Evolutionary conservation across 2,329 filamentous ascomycete species (phyloP), one percentile per base, ranked within the genome.

Genomic region (Lizonia empirigonia): DNA sequence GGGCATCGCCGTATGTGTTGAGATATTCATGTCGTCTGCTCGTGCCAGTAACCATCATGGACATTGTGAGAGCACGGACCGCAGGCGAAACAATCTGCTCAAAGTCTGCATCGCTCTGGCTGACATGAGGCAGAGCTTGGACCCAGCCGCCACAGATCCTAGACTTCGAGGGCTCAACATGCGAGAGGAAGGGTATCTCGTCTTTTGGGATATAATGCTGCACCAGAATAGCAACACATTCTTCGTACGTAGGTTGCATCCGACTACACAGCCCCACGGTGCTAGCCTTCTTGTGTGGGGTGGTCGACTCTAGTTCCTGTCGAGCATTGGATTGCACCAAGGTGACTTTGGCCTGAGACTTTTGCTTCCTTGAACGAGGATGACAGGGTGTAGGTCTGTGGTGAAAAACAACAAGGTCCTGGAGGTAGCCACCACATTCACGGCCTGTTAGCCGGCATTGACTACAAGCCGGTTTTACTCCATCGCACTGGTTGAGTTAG

Each of bases 111-210:
- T 48, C 23, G 9, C 16, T 16, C 9, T 41, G 37, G 26, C 37
- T 48, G 45, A 48, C 37, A 32, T 48, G 45, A n/a, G 37, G 29
- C 18, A 48, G 37, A 15, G 45, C 45, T 24, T 48, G 45, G 4
- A 48, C 45, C 45, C 45, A 48, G 32, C 45, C 45, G 15, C 45
- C 45, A 23, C 45, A 48, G 2, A 48, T 48, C n/a, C 45, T 48
- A 7, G 45, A 48, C 12, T 41, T 48, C 7, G 45, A 41, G 16
- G 45, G 45, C 18, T 36, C 45, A n/a, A 41, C 23, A 20, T 35
- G 23, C 24, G 33, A 36, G 15, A 48, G 45, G 24, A 41, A 41
- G 4, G 37, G 45, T 36, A 40, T 30, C 15, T 48, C 45, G 5
- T 48, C 45, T 19, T 41, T 48, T 19, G 45, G 45, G 15, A 48